Evolutionary conservation across 305 asterid genomes (phyloP).

Genomic region (Fraxinus paxiana): DNA sequence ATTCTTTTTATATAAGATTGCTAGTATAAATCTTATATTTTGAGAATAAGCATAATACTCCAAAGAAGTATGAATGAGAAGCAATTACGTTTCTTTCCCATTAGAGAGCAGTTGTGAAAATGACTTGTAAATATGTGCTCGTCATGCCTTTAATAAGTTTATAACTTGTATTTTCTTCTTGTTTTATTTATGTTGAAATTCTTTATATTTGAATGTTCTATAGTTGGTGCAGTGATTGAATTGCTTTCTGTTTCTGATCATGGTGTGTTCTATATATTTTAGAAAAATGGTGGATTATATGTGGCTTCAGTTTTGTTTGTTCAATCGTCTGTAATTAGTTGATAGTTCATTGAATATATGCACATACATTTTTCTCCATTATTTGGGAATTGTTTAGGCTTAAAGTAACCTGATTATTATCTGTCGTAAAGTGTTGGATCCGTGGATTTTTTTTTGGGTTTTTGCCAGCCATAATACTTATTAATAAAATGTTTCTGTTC

Average conservation of each 20-base stretch:
- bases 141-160: neutral
- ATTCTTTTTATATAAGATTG: neutral
- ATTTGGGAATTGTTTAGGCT: neutral
- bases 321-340: neutral
- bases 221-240: neutral
- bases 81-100: neutral
- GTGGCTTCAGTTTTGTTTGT: neutral
- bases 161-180: neutral
- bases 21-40: neutral
- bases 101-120: neutral
- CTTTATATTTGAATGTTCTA: neutral
- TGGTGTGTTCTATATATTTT: neutral
- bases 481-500: neutral
- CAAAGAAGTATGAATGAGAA: neutral
- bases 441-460: neutral
- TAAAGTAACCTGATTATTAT: neutral
- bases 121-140: neutral
- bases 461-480: neutral
- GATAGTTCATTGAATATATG: neutral
- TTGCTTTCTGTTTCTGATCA: neutral
- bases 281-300: neutral
- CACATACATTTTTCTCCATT: neutral
- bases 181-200: neutral
- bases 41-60: neutral
- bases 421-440: neutral